Percentiles rank a stretch among this genome's conserved stretches.
Evolutionary conservation across 345 rosid species (phyloP).

Genomic region (Dimocarpus longan): DNA sequence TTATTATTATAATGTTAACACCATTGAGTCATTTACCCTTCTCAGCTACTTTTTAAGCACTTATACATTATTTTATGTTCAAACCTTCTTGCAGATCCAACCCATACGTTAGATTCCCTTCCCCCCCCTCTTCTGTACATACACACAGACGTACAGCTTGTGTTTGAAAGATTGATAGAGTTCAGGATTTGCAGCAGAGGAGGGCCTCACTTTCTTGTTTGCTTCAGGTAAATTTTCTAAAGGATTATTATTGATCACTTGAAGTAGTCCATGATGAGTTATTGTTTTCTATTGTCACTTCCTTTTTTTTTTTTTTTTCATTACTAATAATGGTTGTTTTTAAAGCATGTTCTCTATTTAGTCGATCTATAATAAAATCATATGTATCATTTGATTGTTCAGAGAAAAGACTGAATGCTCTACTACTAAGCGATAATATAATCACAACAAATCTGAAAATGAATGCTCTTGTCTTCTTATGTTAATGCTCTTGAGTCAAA

Average conservation of each 20-base stretch:
- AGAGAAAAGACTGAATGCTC: constrained; percentile 16
- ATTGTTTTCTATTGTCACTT: neutral
- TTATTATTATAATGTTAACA: neutral
- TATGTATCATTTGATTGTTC: neutral
- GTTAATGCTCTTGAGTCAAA: constrained; percentile 35
- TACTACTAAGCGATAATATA: constrained; percentile 1
- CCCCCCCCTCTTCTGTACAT: constrained; percentile 18
- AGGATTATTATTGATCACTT: neutral
- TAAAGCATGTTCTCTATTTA: too few species aligned
- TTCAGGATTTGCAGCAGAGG: constrained; percentile 24
- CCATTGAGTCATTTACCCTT: constrained; percentile 33
- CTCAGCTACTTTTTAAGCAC: constrained; percentile 52
- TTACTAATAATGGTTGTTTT: too few species aligned
- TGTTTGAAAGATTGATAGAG: constrained; percentile 34
- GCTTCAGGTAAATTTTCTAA: constrained; percentile 11
- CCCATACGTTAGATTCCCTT: constrained; percentile 59
- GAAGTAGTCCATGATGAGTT: neutral
- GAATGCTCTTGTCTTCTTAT: constrained; percentile 22
- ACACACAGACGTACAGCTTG: constrained; percentile 33
- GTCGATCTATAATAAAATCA: too few species aligned
- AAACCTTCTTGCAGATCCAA: constrained; percentile 55
- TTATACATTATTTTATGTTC: constrained; percentile 39
- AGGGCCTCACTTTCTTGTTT: constrained; percentile 26
- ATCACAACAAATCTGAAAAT: neutral
- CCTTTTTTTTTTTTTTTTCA: too few species aligned